Evolutionary conservation across 192 early-diverging fungal genomes (phyloP).

Genomic region (Podila verticillata): DNA sequence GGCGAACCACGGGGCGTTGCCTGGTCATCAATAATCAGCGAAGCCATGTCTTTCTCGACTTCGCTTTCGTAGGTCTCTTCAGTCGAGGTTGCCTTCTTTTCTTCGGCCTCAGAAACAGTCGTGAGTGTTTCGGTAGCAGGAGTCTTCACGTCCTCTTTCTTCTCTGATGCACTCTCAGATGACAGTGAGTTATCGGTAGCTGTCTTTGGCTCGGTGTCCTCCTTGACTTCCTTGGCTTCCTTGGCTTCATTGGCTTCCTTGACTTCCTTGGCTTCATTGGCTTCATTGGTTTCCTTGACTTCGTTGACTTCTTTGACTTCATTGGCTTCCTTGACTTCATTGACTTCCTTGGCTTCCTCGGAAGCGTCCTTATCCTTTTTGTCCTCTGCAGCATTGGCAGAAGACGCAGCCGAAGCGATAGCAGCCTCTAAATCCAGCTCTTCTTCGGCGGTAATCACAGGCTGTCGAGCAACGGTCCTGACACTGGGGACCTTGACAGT

Average conservation of each 20-base stretch:
- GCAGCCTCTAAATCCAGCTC: not conserved
- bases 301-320: not conserved
- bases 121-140: not conserved
- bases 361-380: not conserved
- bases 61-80: not conserved
- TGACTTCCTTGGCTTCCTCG: not conserved
- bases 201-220: not conserved
- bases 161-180: no score
- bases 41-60: conserved; percentile 17
- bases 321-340: not conserved
- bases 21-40: conserved; percentile 23
- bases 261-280: not conserved
- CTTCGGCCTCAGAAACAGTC: not conserved
- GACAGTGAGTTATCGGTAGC: not conserved
- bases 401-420: conserved; percentile 5
- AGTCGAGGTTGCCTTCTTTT: not conserved
- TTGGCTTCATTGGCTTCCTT: not conserved
- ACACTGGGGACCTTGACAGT: conserved; percentile 21
- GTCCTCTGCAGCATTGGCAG: not conserved
- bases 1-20: conserved; percentile 29
- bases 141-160: no score
- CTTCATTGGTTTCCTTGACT: not conserved
- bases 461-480: not conserved
- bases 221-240: not conserved
- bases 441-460: not conserved